Conservation (phyloP, 257 asterid genomes). For the Solanum medicagineum region DNA sequence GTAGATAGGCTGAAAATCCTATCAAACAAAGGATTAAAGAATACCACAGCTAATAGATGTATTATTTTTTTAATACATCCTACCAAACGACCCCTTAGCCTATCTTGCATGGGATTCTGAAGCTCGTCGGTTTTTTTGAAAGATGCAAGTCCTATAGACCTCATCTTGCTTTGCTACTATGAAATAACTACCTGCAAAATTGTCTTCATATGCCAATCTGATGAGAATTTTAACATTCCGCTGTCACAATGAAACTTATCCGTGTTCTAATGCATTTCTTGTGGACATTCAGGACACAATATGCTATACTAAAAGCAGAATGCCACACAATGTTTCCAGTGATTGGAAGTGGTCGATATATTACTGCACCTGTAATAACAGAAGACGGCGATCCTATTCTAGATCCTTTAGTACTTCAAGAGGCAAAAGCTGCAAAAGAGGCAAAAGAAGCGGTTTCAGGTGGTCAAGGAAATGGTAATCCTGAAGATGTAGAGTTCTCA, state of each 20-base stretch:
- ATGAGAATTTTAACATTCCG: neutral
- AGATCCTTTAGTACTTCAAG: constrained; percentile 87
- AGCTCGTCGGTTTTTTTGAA: neutral
- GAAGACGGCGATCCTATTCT: constrained; percentile 80
- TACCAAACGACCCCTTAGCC: neutral
- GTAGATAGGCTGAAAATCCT: neutral
- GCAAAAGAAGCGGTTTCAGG: constrained; percentile 7
- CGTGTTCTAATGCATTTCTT: neutral
- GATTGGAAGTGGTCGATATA: constrained; percentile 76
- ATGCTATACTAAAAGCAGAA: constrained; percentile 67
- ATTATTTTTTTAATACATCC: neutral
- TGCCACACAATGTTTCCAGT: constrained; percentile 81
- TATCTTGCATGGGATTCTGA: neutral
- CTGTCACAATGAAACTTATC: neutral
- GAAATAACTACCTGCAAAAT: neutral
- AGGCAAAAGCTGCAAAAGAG: constrained; percentile 25
- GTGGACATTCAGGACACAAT: constrained; percentile 46
- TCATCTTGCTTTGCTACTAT: neutral
- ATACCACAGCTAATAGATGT: neutral
- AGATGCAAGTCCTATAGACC: neutral
- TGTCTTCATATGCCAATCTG: neutral
- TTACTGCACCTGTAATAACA: constrained; percentile 86
- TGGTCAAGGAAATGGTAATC: constrained; percentile 17
- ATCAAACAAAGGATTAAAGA: neutral
- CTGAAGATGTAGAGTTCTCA: neutral